Percentiles rank a stretch among this genome's conserved stretches.
Conservation (phyloP, 805 yeast genomes). For the Saccharomyces mikatae region DNA sequence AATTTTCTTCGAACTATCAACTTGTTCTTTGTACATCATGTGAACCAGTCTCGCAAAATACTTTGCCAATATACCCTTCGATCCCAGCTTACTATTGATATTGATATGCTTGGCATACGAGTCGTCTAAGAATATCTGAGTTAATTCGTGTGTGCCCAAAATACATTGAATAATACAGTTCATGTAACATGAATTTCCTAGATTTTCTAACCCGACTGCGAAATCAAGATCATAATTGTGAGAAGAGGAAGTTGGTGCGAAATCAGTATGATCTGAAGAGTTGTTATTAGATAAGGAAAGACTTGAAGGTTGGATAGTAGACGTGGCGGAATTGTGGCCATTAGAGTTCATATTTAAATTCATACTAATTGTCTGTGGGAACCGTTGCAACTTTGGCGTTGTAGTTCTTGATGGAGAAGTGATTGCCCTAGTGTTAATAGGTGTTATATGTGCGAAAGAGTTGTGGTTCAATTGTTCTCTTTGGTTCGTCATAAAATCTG, state of each 20-base stretch:
- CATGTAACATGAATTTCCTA: conserved; percentile 92
- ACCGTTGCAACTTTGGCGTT: background rate
- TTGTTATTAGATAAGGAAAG: conserved; percentile 3
- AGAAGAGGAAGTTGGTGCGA: background rate
- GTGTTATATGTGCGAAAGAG: conserved; percentile 5
- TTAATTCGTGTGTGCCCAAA: conserved; percentile 61
- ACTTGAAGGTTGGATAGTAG: background rate
- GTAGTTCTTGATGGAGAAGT: background rate
- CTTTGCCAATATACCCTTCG: conserved; percentile 70
- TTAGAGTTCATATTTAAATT: background rate
- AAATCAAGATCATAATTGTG: conserved; percentile 30
- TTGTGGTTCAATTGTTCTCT: conserved; percentile 1
- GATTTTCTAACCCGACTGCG: conserved; percentile 67
- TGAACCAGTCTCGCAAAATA: conserved; percentile 58
- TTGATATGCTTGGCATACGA: conserved; percentile 64
- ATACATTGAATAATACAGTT: conserved; percentile 82
- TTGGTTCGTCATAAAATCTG: background rate
- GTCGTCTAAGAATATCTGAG: conserved; percentile 56
- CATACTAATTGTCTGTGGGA: background rate
- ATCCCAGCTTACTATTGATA: conserved; percentile 63
- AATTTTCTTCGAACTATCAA: conserved; percentile 14
- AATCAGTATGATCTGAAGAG: background rate
- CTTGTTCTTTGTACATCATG: conserved; percentile 41
- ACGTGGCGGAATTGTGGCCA: background rate
- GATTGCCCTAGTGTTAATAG: conserved; percentile 4